Evolutionary conservation across 208 protist genomes (phyloP), one percentile per base, ranked within the genome.

Genomic region (Leishmania major): DNA sequence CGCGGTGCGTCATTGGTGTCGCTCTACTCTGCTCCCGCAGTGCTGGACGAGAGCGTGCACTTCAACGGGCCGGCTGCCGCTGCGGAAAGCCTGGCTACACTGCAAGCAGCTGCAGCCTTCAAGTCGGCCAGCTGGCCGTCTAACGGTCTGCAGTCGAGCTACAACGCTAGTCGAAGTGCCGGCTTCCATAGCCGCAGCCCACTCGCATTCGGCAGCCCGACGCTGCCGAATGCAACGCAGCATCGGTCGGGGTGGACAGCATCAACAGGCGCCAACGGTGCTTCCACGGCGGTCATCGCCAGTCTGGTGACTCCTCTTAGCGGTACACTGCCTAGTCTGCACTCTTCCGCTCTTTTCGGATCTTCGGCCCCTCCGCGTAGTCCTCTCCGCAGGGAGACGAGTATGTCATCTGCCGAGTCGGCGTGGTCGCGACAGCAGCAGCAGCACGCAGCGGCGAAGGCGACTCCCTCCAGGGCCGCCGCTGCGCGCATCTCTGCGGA

Each of bases 391-490:
- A 43, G 67, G 31, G 67, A 37, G 15, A 25, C 25, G 19, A 43
- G 49, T 43, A 75, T 59, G 28, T 55, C 71, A 15, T 51, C 69
- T 31, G 45, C 11, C 43, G 47, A 75, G 31, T 49, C 49, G 7
- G 45, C 74, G 25, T 55, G 55, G 51, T 7, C 25, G 53, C 74
- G 55, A 15, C 53, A 76, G 51, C 72, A 77, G 51, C 19, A 76
- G n/a, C 72, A 76, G 49, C 72, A 76, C 8, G 22, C 72, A 47
- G 5, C 4, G 11, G 13, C 31, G n/a, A 66, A 59, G 53, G 37
- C 15, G 0, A 62, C 49, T 31, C 15, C 35, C 25, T 64, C 28
- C 53, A n/a, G 43, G 51, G 35, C n/a, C 13, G 53, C 47, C 10
- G 19, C 35, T 11, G 13, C 35, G 28, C 73, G 53, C 17, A 8